Evolutionary conservation across 1,284 basidiomycete genomes (phyloP).

Genomic region (Pisolithus thermaeus): DNA sequence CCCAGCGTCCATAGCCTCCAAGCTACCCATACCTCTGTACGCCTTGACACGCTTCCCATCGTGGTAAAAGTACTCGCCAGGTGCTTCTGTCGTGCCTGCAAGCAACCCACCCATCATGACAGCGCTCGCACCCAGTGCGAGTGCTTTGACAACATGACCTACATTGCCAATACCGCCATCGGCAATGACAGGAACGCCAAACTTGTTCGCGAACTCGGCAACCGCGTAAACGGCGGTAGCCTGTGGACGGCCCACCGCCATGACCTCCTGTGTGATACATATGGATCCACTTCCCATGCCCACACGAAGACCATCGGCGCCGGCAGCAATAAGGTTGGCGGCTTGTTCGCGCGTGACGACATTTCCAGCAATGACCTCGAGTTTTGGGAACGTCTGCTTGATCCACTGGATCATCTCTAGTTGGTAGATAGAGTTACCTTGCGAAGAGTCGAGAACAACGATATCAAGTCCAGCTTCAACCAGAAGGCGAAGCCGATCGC

Average conservation of each 20-base stretch:
- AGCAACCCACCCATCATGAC: constrained; percentile 99
- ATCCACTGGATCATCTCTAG: constrained; percentile 96
- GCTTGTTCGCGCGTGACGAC: constrained; percentile 94
- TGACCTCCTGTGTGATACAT: constrained; percentile 99
- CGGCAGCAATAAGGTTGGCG: constrained; percentile 88
- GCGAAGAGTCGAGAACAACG: constrained; percentile 92
- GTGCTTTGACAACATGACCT: constrained; percentile 93
- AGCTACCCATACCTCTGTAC: constrained; percentile 97
- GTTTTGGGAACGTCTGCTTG: constrained; percentile 77
- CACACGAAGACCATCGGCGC: constrained; percentile 90
- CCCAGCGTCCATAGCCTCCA: constrained; percentile 94
- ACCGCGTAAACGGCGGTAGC: constrained; percentile 96
- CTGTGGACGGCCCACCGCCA: constrained; percentile 99
- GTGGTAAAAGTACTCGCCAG: constrained; percentile 98
- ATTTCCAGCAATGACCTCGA: constrained; percentile 54
- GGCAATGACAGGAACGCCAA: constrained; percentile 97
- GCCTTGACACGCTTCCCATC: constrained; percentile 98
- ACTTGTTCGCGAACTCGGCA: constrained; percentile 87
- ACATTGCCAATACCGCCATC: constrained; percentile 97
- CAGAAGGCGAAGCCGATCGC: constrained; percentile 79
- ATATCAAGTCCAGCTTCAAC: constrained; percentile 96
- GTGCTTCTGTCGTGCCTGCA: constrained; percentile 95
- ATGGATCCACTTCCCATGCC: constrained; percentile 93
- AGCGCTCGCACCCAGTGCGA: constrained; percentile 88
- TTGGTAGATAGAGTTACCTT: constrained; percentile 75